These are phyloP conservation scores for Tinospora cordifolia DNA, from an alignment of 164 flowering plant genomes.

Conservation along the genomic window DNA sequence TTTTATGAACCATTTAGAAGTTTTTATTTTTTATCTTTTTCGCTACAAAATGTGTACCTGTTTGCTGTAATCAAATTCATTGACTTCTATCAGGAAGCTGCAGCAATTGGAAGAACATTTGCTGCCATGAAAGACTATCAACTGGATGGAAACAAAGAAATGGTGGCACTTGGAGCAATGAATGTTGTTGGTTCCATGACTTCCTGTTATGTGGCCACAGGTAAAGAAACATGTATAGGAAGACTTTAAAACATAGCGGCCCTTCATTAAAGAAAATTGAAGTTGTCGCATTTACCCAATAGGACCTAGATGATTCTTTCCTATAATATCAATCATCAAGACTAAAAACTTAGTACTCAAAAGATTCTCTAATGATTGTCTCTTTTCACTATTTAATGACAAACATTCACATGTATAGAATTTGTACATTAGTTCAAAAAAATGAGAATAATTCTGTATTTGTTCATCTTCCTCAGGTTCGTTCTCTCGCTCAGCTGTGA, in stretches of 20 bases:
- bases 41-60: too few relatives aligned
- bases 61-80: neutral
- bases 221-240: conserved; percentile 29
- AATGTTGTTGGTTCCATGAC: conserved; percentile 84
- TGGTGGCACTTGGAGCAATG: conserved; percentile 91
- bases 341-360: neutral
- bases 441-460: neutral
- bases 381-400: too few relatives aligned
- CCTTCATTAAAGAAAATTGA: too few relatives aligned
- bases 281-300: too few relatives aligned
- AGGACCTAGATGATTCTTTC: neutral
- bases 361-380: neutral
- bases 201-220: conserved; percentile 88
- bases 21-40: neutral
- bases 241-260: neutral
- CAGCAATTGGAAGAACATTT: conserved; percentile 87
- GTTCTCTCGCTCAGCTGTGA: conserved; percentile 90
- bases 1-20: neutral
- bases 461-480: conserved; percentile 52
- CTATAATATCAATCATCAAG: neutral
- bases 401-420: too few relatives aligned
- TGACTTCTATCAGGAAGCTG: conserved; percentile 61
- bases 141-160: conserved; percentile 91
- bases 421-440: neutral
- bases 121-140: conserved; percentile 81